Evolutionary conservation across 2,329 filamentous ascomycete genomes (phyloP).

Genomic region (Alternaria gansuensis): DNA sequence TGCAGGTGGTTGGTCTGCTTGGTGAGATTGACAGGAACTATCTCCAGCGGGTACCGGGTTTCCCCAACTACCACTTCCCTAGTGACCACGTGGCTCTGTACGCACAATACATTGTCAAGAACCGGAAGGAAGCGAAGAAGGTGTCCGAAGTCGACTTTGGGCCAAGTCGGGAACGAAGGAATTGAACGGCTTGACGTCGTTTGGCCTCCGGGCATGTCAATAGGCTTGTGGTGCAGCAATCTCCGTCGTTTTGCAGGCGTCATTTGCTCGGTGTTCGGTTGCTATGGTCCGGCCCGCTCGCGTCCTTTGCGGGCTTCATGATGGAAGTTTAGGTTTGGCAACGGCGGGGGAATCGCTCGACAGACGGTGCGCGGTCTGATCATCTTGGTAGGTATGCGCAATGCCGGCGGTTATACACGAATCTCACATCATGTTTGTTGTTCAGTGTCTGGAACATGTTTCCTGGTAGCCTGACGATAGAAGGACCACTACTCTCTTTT

Average conservation of each 20-base stretch:
- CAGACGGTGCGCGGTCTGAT: conserved; percentile 32
- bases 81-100: conserved; percentile 91
- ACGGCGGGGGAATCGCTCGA: conserved; percentile 32
- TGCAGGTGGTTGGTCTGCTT: conserved; percentile 83
- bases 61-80: conserved; percentile 94
- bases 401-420: conserved; percentile 41
- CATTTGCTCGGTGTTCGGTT: conserved; percentile 48
- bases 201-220: conserved; percentile 35
- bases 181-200: conserved; percentile 25
- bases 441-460: conserved; percentile 37
- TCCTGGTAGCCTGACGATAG: conserved; percentile 22
- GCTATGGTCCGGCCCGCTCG: conserved; percentile 37
- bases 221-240: conserved; percentile 41
- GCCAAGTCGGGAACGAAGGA: conserved; percentile 43
- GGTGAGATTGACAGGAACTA: conserved; percentile 88
- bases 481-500: conserved; percentile 37
- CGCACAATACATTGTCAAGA: conserved; percentile 89
- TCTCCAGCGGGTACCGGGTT: conserved; percentile 85
- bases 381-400: conserved; percentile 35
- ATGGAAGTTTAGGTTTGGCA: conserved; percentile 38
- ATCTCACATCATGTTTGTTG: conserved; percentile 48
- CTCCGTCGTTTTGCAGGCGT: conserved; percentile 45
- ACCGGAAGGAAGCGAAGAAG: conserved; percentile 75
- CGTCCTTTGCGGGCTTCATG: conserved; percentile 35
- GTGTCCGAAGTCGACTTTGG: conserved; percentile 52